A percentile compares a stretch with the other conserved stretches of the same genome.
Evolutionary conservation across 305 asterid species (phyloP).

Genomic region (Fraxinus sp.): DNA sequence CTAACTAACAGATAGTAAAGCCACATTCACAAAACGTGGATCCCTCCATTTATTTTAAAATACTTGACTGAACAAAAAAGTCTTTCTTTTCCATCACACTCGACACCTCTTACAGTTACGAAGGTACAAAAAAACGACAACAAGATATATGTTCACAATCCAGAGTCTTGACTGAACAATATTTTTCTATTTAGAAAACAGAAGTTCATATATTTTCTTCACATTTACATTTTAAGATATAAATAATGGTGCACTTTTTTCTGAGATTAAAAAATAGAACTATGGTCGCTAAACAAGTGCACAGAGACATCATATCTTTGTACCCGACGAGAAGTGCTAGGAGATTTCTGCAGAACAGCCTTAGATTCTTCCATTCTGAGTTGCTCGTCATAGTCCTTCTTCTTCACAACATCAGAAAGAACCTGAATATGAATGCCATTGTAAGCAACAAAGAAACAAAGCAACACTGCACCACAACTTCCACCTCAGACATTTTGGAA

Average conservation of each 20-base stretch:
- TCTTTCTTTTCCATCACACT: background rate
- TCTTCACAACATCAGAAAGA: slow-evolving; percentile 92
- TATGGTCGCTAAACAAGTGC: background rate
- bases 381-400: slow-evolving; percentile 92
- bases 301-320: slow-evolving; percentile 9
- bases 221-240: background rate
- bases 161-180: background rate
- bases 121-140: background rate
- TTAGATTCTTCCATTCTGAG: slow-evolving; percentile 86
- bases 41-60: background rate
- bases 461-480: slow-evolving; percentile 20
- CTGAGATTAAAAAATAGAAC: background rate
- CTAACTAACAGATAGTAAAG: slow-evolving; percentile 10
- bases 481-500: slow-evolving; percentile 27
- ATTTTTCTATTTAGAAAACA: background rate
- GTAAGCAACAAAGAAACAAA: slow-evolving; percentile 21
- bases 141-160: background rate
- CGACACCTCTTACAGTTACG: background rate
- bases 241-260: background rate
- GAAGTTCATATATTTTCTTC: background rate
- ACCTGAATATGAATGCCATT: slow-evolving; percentile 49
- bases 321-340: slow-evolving; percentile 84
- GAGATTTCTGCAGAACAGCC: slow-evolving; percentile 71
- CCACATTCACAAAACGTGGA: background rate
- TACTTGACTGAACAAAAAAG: background rate